Percentiles rank a stretch among this genome's conserved stretches.
Evolutionary conservation across 2,329 filamentous ascomycete genomes (phyloP).

Genomic region (Pestalotiopsis sp.): DNA sequence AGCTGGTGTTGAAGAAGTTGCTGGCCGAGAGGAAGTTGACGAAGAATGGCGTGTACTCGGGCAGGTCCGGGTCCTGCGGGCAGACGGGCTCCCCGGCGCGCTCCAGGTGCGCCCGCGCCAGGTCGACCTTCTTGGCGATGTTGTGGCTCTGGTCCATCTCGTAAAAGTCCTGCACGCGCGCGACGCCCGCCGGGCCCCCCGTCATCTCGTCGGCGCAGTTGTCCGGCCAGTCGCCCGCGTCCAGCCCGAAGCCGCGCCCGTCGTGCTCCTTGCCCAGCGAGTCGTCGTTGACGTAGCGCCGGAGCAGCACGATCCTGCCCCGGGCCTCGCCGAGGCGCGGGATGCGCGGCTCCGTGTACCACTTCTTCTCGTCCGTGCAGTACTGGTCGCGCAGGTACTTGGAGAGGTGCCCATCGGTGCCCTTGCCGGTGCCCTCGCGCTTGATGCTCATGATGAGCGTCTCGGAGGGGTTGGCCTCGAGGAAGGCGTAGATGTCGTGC

Average conservation of each 20-base stretch:
- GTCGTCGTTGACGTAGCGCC: slow-evolving; percentile 73
- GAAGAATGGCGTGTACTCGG: slow-evolving; percentile 62
- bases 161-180: slow-evolving; percentile 94
- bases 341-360: slow-evolving; percentile 78
- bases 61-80: slow-evolving; percentile 40
- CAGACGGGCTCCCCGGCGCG: slow-evolving; percentile 61
- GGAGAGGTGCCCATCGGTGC: slow-evolving; percentile 78
- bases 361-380: slow-evolving; percentile 56
- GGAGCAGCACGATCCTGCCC: slow-evolving; percentile 81
- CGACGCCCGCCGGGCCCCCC: slow-evolving; percentile 63
- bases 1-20: slow-evolving; percentile 90
- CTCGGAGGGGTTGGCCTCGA: slow-evolving; percentile 77
- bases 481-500: slow-evolving; percentile 71
- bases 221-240: slow-evolving; percentile 76
- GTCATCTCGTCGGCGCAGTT: slow-evolving; percentile 74
- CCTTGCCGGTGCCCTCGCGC: slow-evolving; percentile 81
- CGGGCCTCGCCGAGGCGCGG: slow-evolving; percentile 78
- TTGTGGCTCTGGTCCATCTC: slow-evolving; percentile 75
- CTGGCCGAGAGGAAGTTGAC: slow-evolving; percentile 89
- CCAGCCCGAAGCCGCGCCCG: slow-evolving; percentile 57
- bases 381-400: slow-evolving; percentile 75
- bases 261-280: slow-evolving; percentile 52
- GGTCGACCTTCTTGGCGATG: slow-evolving; percentile 79
- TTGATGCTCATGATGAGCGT: slow-evolving; percentile 86
- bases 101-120: slow-evolving; percentile 74